Base-by-base conservation (phyloP, 371 early-diverging fungal species). In the Apophysomyces elegans region DNA sequence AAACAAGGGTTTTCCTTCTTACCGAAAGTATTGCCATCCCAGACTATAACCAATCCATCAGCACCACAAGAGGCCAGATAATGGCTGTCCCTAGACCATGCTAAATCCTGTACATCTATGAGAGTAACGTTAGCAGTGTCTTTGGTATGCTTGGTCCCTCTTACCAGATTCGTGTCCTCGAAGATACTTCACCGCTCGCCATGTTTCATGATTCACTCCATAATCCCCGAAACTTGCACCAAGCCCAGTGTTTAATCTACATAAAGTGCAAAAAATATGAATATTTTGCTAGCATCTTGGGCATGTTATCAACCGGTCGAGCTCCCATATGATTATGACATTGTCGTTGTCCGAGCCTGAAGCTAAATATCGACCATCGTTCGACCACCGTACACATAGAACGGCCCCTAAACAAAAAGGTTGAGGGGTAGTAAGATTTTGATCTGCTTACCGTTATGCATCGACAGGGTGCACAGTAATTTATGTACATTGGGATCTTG, bases 21-120 rank as follows among this genome's bases (percentile, higher is more conserved):
- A 92, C 91, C 92, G 73, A 96, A 96, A 2, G 92, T 87, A 26
- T 68, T 61, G 32, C 88, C 92, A 74, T 91, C 86, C 97, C 96
- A 99, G 26, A 97, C 88, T 56, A 90, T 85, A 1, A 97, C 86
- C 45, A 77, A 77, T 45, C 90, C 89, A 74, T 98, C 97, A 21
- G 96, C 84, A 59, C 95, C 95, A 74, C 96, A 95, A 2, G 97
- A 94, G 2, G 98, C 98, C 56, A 98, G 78, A 63, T 89, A 94
- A 16, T 82, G 79, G 67, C 92, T 90, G 59, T 93, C 91, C n/a
- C 87, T 88, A 12, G 98, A 94, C 99, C 99, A 98, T 1, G 95
- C 89, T n/a, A 98, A 71, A 65, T 96, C 96, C 47, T 88, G 88
- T 8, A 98, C 96, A 75, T 97, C 97, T 89, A 67, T 43, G 16